Percentiles rank a stretch among this genome's conserved stretches.
Conservation (phyloP, 129 eudicot genomes). For the Lactuca saligna region DNA sequence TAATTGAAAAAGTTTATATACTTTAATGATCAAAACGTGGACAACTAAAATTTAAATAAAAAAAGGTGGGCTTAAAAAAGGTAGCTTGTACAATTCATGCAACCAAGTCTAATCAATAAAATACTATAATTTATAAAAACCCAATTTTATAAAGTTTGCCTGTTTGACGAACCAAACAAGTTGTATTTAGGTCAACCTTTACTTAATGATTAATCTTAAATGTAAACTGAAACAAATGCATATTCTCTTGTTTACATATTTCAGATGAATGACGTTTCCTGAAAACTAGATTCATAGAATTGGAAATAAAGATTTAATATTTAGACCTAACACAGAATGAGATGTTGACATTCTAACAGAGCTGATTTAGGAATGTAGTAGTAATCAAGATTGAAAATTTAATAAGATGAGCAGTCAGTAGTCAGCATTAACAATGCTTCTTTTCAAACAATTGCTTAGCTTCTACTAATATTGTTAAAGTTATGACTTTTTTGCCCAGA, state of each 20-base stretch:
- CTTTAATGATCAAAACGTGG: too few species aligned
- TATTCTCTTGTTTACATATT: too few species aligned
- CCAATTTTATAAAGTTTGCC: background rate
- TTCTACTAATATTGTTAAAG: slow-evolving; percentile 19
- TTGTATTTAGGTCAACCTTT: background rate
- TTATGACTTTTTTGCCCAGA: slow-evolving; percentile 14
- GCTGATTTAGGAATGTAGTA: background rate
- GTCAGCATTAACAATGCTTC: slow-evolving; percentile 16
- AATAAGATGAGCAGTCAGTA: background rate
- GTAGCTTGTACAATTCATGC: background rate
- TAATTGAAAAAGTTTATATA: too few species aligned
- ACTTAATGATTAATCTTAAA: background rate
- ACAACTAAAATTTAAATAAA: too few species aligned
- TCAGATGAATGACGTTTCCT: background rate
- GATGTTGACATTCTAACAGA: slow-evolving; percentile 5
- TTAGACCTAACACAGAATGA: slow-evolving; percentile 5
- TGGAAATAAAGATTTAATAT: background rate
- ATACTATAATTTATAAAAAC: too few species aligned
- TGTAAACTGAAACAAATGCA: too few species aligned
- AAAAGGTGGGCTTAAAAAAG: background rate
- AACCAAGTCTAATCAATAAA: background rate
- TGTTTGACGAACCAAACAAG: background rate
- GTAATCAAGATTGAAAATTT: background rate
- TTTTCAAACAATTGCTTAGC: slow-evolving; percentile 21
- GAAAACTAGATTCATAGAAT: background rate